Percentiles rank a stretch among this genome's conserved stretches.
phyloP scores from a whole-genome alignment of 2,329 filamentous ascomycete species.

The Hyphodiscus sp. region DNA sequence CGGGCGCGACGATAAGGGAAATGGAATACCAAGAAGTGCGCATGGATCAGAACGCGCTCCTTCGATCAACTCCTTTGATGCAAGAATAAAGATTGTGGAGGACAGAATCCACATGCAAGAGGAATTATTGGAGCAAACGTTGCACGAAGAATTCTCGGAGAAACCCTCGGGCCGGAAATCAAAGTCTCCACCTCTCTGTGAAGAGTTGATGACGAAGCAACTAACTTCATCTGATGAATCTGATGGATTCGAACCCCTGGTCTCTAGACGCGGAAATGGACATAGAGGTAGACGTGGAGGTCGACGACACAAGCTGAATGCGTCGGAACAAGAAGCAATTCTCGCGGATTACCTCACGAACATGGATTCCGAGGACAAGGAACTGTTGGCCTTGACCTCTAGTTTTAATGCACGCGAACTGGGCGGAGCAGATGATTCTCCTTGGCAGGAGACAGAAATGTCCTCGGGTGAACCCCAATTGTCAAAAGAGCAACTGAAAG shows the following conservation, averaged over 20 bases:
- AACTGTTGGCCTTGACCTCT: background rate
- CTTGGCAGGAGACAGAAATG: constrained; percentile 26
- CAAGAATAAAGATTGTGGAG: constrained; percentile 25
- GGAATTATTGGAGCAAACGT: constrained; percentile 23
- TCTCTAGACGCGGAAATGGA: background rate
- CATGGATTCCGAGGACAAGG: constrained; percentile 25
- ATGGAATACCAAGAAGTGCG: constrained; percentile 4
- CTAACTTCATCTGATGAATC: background rate
- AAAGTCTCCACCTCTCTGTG: too few relatives aligned
- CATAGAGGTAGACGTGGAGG: background rate
- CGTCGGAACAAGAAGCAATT: constrained; percentile 18
- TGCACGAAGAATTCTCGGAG: constrained; percentile 7
- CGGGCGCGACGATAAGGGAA: constrained; percentile 37
- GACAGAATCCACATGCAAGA: constrained; percentile 24
- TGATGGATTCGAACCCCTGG: background rate
- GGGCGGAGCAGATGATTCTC: constrained; percentile 38
- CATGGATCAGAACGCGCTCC: background rate
- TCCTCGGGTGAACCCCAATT: constrained; percentile 16
- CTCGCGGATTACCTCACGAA: constrained; percentile 32
- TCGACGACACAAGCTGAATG: constrained; percentile 1
- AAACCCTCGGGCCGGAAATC: background rate
- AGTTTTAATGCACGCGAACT: constrained; percentile 33
- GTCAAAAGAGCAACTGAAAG: constrained; percentile 4
- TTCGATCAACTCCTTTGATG: constrained; percentile 16
- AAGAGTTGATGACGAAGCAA: background rate